Conservation (phyloP, 495 filamentous ascomycete species). For the Tetracladium marchalianum region DNA sequence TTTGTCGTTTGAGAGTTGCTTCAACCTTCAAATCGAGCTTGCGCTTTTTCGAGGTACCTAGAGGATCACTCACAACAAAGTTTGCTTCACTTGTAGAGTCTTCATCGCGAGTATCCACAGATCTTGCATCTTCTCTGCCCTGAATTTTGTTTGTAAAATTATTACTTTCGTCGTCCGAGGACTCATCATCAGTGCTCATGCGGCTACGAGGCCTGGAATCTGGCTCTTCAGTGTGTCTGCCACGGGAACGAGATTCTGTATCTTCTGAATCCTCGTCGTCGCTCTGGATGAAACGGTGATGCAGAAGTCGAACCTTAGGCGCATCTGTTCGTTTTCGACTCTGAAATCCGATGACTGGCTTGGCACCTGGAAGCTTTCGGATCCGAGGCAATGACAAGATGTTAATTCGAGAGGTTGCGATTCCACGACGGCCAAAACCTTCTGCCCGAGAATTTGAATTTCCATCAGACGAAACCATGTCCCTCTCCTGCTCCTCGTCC, state of each 20-base stretch:
- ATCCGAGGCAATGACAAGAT: conserved; percentile 61
- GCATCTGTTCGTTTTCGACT: conserved; percentile 53
- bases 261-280: conserved; percentile 53
- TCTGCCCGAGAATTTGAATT: conserved; percentile 62
- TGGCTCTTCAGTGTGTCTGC: conserved; percentile 67
- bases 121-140: conserved; percentile 9
- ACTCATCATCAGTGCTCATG: conserved; percentile 58
- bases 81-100: conserved; percentile 47
- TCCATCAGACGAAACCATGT: conserved; percentile 45
- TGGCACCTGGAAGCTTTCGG: conserved; percentile 52
- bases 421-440: conserved; percentile 32
- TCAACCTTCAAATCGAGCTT: conserved; percentile 54
- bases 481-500: conserved; percentile 30
- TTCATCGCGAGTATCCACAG: conserved; percentile 35
- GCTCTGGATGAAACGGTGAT: conserved; percentile 44
- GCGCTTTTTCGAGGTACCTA: conserved; percentile 49
- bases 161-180: conserved; percentile 42
- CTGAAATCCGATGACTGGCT: conserved; percentile 57
- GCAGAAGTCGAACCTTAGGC: conserved; percentile 39
- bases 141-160: not conserved
- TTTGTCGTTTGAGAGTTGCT: conserved; percentile 45
- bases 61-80: conserved; percentile 33
- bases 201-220: conserved; percentile 75
- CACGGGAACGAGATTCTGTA: conserved; percentile 53
- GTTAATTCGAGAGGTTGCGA: conserved; percentile 39